These are phyloP conservation scores for Conringia planisiliqua DNA, from an alignment of 345 rosid genomes.

Conservation along the genomic window DNA sequence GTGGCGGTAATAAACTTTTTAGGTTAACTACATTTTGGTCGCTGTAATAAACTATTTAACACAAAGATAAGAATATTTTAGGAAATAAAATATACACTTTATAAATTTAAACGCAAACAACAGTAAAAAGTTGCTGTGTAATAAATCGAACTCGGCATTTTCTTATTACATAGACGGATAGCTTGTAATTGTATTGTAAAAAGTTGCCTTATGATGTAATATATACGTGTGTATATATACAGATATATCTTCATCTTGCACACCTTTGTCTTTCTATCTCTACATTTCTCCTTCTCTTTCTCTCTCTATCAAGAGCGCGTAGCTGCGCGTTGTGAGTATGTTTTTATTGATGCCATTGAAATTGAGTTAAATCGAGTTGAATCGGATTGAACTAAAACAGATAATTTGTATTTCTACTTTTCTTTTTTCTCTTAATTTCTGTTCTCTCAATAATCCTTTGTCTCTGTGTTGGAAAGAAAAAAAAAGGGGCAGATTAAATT, in stretches of 20 bases:
- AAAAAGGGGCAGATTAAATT: constrained; percentile 53
- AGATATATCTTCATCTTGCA: constrained; percentile 31
- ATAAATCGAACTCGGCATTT: not conserved
- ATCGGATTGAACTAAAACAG: constrained; percentile 19
- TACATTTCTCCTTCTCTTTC: not conserved
- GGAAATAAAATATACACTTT: too few species aligned
- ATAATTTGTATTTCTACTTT: not conserved
- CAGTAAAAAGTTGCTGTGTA: constrained; percentile 4
- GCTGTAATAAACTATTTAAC: too few species aligned
- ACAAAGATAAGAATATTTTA: too few species aligned
- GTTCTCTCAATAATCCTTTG: not conserved
- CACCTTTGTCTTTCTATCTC: constrained; percentile 30
- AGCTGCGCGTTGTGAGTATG: constrained; percentile 25
- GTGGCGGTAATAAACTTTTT: too few species aligned
- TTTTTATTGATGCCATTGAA: constrained; percentile 40
- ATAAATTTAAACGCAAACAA: too few species aligned
- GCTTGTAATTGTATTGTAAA: constrained; percentile 10
- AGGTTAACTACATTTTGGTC: too few species aligned
- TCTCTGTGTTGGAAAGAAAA: not conserved
- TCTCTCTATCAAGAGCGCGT: constrained; percentile 29
- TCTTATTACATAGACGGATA: constrained; percentile 12
- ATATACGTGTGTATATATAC: not conserved
- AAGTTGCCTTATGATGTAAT: not conserved
- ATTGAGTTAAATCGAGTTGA: constrained; percentile 34
- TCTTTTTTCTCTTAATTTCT: too few species aligned